phyloP scores from a whole-genome alignment of 805 yeast genomes.

The Kazachstania kunashirensis region DNA sequence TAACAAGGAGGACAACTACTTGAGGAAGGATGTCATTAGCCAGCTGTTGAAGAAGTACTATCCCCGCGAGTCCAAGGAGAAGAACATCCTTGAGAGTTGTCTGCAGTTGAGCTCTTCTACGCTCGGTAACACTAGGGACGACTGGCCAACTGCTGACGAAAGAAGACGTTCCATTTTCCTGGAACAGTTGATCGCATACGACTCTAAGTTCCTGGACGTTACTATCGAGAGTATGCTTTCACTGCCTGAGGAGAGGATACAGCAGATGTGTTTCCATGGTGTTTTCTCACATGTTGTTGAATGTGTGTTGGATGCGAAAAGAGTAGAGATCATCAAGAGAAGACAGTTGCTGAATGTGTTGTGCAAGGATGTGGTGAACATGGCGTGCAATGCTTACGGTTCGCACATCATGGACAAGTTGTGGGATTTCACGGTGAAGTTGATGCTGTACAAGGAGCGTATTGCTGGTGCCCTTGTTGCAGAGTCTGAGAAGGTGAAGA shows the following conservation, averaged over 20 bases:
- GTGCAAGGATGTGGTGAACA: conserved; percentile 43
- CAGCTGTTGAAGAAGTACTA: conserved; percentile 39
- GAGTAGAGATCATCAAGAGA: conserved; percentile 44
- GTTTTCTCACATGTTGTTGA: conserved; percentile 87
- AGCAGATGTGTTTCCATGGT: conserved; percentile 78
- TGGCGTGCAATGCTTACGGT: conserved; percentile 81
- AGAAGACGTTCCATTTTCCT: conserved; percentile 68
- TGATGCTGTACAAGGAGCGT: conserved; percentile 79
- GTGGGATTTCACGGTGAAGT: conserved; percentile 68
- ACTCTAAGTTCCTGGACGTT: conserved; percentile 46
- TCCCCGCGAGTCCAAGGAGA: conserved; percentile 29
- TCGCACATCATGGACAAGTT: conserved; percentile 81
- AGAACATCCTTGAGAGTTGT: conserved; percentile 56
- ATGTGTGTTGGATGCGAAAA: conserved; percentile 42
- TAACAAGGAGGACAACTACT: conserved; percentile 43
- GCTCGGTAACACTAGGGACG: conserved; percentile 70
- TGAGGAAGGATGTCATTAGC: conserved; percentile 48
- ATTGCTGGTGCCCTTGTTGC: conserved; percentile 58
- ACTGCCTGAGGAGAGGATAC: conserved; percentile 49
- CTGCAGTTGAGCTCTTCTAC: conserved; percentile 60
- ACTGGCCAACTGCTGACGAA: conserved; percentile 89
- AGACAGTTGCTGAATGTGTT: conserved; percentile 61
- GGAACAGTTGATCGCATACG: conserved; percentile 64
- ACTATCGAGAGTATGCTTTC: conserved; percentile 52
- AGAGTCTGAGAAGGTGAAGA: conserved; percentile 62